Evolutionary conservation across 106 monocot species (phyloP).

Genomic region (Allium fistulosum): DNA sequence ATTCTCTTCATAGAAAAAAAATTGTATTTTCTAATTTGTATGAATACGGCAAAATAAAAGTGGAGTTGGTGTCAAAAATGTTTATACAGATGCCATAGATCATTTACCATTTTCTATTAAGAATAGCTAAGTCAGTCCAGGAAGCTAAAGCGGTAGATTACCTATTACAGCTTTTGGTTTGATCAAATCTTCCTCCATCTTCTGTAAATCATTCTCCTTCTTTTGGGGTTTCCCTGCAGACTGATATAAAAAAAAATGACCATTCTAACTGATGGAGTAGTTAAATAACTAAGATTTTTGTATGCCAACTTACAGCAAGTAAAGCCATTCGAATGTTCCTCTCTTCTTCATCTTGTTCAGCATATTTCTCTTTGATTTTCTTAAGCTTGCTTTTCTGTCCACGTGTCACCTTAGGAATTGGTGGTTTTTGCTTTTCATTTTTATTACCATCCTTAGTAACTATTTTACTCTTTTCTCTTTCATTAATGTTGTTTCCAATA

Average conservation of each 20-base stretch:
- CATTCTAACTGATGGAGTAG: no score
- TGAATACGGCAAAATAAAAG: no score
- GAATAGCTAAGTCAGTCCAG: no score
- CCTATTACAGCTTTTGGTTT: slow-evolving; percentile 35
- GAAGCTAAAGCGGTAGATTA: slow-evolving; percentile 11
- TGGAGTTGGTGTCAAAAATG: no score
- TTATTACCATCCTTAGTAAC: slow-evolving; percentile 16
- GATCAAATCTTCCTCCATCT: slow-evolving; percentile 18
- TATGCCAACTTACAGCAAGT: slow-evolving; percentile 55
- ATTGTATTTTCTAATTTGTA: no score
- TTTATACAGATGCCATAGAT: no score
- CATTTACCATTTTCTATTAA: no score
- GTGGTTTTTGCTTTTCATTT: slow-evolving; percentile 19
- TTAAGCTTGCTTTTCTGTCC: slow-evolving; percentile 88
- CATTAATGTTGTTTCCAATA: slow-evolving; percentile 8
- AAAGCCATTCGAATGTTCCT: slow-evolving; percentile 91
- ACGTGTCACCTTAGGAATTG: slow-evolving; percentile 47
- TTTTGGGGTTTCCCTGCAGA: slow-evolving; percentile 73
- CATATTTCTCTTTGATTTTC: slow-evolving; percentile 98
- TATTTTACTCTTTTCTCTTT: slow-evolving; percentile 25
- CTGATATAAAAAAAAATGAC: slow-evolving; percentile 17
- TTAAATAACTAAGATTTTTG: neutral
- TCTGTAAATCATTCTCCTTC: slow-evolving; percentile 46
- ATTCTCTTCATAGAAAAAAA: no score
- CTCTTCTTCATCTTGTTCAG: slow-evolving; percentile 98